Base-by-base conservation (phyloP, 371 early-diverging fungal genomes). In the Lichtheimia ornata region DNA sequence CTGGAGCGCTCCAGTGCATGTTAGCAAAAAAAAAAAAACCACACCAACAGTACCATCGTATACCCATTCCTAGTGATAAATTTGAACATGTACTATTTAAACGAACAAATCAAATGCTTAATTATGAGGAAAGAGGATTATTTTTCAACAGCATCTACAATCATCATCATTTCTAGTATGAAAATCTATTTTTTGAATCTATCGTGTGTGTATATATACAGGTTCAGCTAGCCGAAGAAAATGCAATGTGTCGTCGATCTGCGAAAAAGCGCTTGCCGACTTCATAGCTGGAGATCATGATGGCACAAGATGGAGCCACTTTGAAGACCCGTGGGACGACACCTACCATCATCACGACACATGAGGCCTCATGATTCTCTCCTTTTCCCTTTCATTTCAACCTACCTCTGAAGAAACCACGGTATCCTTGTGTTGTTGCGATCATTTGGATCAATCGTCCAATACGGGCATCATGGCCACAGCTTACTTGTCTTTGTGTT, bases 231-330 rank as follows among this genome's bases (percentile, higher is more conserved):
- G 53, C 53, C 13, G 35, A 35, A 35, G 35, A 35, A 2, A 35
- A 35, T 35, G 68, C 56, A 51, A 35, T 47, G 12, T 57, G 53
- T 35, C 57, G 59, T 20, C 63, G 70, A 28, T 71, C 63, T 14
- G 79, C 72, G 69, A 87, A 84, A 40, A 84, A 72, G 17, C 60
- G 64, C 59, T 92, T 92, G 12, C 92, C 92, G 41, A 89, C 70
- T 76, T 92, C 94, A 60, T 94, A 94, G 27, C 85, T 85, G 5
- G 93, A 91, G 53, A 98, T 97, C 97, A 97, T 97, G 56, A 98
- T 94, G 3, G 96, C 98, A 71, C 98, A 97, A 2, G 96, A 90
- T 4, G 97, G 96, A 44, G 96, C 95, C 3, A 97, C 92, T 74
- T 96, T 97, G 54, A 89, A 86, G 17, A 96, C 82, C 22, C 98